Conservation (phyloP, 106 monocot genomes). For the Acanthochlamys bracteata region DNA sequence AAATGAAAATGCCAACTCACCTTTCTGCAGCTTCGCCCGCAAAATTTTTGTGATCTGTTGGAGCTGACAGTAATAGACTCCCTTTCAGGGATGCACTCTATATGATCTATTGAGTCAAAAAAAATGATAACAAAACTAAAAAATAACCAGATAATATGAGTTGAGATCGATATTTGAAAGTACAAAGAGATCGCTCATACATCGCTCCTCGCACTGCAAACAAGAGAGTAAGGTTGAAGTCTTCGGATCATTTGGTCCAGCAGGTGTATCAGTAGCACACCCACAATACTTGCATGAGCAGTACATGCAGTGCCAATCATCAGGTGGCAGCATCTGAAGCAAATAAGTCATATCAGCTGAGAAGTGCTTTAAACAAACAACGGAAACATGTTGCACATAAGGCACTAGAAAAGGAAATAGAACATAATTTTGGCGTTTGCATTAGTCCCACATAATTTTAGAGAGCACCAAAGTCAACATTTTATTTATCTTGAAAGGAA, state of each 20-base stretch:
- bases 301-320: constrained; percentile 66
- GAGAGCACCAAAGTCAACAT: no score
- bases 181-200: constrained; percentile 18
- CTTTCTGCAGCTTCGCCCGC: constrained; percentile 50
- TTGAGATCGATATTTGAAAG: neutral
- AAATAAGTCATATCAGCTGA: no score
- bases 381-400: no score
- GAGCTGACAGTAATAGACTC: constrained; percentile 24
- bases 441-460: no score
- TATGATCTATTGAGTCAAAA: constrained; percentile 40
- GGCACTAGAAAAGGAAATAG: no score
- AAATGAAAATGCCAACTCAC: constrained; percentile 16
- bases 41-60: constrained; percentile 33
- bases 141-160: neutral
- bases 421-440: no score
- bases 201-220: constrained; percentile 70
- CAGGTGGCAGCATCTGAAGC: constrained; percentile 60
- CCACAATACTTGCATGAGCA: constrained; percentile 88
- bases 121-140: no score
- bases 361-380: no score
- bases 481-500: no score
- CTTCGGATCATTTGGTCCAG: constrained; percentile 3
- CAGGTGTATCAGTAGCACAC: constrained; percentile 8
- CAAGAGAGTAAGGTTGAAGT: constrained; percentile 39
- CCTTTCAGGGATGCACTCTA: constrained; percentile 46